Evolutionary conservation across 441 rosid genomes (phyloP), one percentile per base, ranked within the genome.

Genomic region (Pelargonium exstipulatum): DNA sequence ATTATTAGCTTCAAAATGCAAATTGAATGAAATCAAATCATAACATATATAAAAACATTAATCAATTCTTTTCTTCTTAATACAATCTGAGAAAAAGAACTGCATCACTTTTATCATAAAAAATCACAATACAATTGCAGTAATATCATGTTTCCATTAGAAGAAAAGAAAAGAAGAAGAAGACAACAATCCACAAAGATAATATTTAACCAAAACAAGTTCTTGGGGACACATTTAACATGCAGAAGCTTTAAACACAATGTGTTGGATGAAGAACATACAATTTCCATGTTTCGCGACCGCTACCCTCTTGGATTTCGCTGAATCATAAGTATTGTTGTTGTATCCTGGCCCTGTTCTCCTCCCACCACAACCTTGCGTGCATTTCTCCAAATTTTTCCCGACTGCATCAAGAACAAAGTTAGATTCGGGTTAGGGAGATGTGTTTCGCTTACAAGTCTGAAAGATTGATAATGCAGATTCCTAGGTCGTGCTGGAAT

Each of bases 321-420:
- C 37, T 48, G 20, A 64, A 70, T 88, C 84, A 90, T 78, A 91
- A 80, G 87, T 89, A 94, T 62, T 89, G 97, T 74, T 91, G 86
- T 64, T 88, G 95, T 82, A 94, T 91, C 84, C 97, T 83, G 16
- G 84, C 88, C 75, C 91, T 85, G 77, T 94, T 94, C 77, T 88
- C 84, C 43, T 91, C 97, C 98, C 97, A 94, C 98, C 98, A 94
- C 72, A 86, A 40, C 84, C 93, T 86, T 6, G 98, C 96, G 42
- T 86, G 83, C 79, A 74, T 85, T 75, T 94, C 97, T 22, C 90
- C 95, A 49, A 94, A 94, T 74, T 2, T 87, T 48, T 94, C 95
- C 67, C 98, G 98, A 81, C 98, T 94, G 91, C 89, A 81, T 67
- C 73, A 67, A 24, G 46, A 73, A 62, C 62, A 9, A 63, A 70